Evolutionary conservation across 306 rosid species (phyloP), one percentile per base, ranked within the genome.

Genomic region (Pueraria montana): DNA sequence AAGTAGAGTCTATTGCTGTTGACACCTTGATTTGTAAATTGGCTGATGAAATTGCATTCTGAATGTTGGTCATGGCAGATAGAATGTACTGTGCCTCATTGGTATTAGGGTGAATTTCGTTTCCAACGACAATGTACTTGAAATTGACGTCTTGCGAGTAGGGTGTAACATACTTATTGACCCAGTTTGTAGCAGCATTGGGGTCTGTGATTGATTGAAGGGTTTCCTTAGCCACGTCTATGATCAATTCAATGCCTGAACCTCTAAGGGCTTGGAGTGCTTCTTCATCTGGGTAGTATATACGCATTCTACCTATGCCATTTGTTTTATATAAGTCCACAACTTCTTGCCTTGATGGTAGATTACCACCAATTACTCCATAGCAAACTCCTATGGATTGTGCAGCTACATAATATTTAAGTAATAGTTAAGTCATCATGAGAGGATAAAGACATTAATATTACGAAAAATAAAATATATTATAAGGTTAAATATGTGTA

Each of bases 21-120:
- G 95, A 86, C 9, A 94, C 92, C 81, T 89, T 89, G 6, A 89
- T 87, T 74, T 87, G 91, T n/a, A 90, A 80, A 56, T 85, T 88
- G 16, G 87, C 82, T 2, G 84, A 62, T 13, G 69, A 42, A 66
- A 89, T 67, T 66, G 90, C 89, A 1, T 6, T 59, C 0, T 85
- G 80, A 45, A 92, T 74, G 84, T 81, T 90, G 6, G 82, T 68
- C 32, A 89, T 83, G 10, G 87, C 91, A 0, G 84, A 66, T 1
- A 86, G 23, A 68, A 89, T 42, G 5, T 18, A 89, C 0, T 36
- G 36, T 8, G 87, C 84, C 18, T 18, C 74, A 5, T 55, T 8
- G 65, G 74, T 69, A 8, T 1, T 1, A 0, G 91, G 89, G 2
- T 8, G 49, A 8, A 90, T 56, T 77, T 87, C 94, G 11, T 92